Evolutionary conservation across 495 filamentous ascomycete species (phyloP).

Genomic region (Xylaria cubensis): DNA sequence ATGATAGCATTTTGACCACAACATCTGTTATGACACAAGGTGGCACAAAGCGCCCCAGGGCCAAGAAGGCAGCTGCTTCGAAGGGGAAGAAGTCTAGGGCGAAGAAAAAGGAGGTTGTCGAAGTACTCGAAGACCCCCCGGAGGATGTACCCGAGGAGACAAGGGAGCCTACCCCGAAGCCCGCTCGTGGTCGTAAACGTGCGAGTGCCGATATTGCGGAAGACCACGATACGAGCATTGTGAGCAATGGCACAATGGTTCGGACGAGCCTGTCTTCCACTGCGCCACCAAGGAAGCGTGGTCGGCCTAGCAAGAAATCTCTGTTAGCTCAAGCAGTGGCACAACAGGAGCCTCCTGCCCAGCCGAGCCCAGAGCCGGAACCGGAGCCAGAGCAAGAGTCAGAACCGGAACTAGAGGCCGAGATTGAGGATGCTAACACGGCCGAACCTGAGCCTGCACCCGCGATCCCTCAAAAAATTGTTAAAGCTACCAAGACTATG

Average conservation of each 20-base stretch:
- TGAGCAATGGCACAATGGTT: slow-evolving; percentile 51
- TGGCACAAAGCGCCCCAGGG: slow-evolving; percentile 57
- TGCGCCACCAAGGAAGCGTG: slow-evolving; percentile 53
- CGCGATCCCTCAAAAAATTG: slow-evolving; percentile 19
- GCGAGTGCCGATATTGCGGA: slow-evolving; percentile 61
- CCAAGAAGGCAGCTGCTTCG: slow-evolving; percentile 54
- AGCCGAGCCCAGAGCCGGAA: slow-evolving; percentile 2
- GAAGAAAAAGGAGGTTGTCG: slow-evolving; percentile 66
- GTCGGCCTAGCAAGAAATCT: slow-evolving; percentile 54
- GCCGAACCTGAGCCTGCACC: slow-evolving; percentile 11
- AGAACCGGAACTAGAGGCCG: not conserved
- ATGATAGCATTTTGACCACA: slow-evolving; percentile 72
- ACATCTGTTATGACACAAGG: slow-evolving; percentile 62
- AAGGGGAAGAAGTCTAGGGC: slow-evolving; percentile 59
- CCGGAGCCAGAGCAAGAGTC: not conserved
- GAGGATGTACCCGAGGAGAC: slow-evolving; percentile 40
- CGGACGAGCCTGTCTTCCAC: slow-evolving; percentile 46
- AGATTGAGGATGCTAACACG: slow-evolving; percentile 15
- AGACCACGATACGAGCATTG: slow-evolving; percentile 48
- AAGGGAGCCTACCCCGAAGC: slow-evolving; percentile 44
- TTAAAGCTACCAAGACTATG: slow-evolving; percentile 24
- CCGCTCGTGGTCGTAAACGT: slow-evolving; percentile 67
- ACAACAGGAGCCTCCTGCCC: not conserved
- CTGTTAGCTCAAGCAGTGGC: slow-evolving; percentile 19
- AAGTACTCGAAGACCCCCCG: slow-evolving; percentile 52